phyloP scores from a whole-genome alignment of 345 rosid genomes.

The Corchorus capsularis region DNA sequence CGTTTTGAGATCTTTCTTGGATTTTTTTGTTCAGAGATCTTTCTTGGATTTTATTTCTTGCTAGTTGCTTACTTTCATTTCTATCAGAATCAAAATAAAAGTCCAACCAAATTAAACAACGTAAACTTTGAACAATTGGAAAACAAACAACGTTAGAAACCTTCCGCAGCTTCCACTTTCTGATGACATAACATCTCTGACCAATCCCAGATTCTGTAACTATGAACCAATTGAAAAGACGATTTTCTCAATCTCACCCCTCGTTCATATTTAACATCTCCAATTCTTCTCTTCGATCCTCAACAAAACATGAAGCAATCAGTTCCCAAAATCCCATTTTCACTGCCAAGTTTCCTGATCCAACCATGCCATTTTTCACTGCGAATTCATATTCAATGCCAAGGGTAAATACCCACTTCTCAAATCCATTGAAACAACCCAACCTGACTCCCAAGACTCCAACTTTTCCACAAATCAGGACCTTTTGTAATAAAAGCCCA shows the following conservation, averaged over 20 bases:
- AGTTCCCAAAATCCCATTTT: conserved; percentile 8
- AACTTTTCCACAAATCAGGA: conserved; percentile 23
- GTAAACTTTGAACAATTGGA: too few relatives aligned
- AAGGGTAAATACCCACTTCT: conserved; percentile 17
- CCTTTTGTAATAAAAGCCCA: conserved; percentile 29
- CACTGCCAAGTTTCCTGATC: background rate
- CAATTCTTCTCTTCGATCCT: background rate
- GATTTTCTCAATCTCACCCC: background rate
- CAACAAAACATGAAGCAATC: background rate
- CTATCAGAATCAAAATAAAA: too few relatives aligned
- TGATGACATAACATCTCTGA: background rate
- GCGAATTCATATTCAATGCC: conserved; percentile 5
- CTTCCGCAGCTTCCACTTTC: background rate
- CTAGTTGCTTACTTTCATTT: too few relatives aligned
- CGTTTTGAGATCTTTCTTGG: too few relatives aligned
- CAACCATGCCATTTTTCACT: background rate
- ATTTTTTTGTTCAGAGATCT: too few relatives aligned
- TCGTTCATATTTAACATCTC: background rate
- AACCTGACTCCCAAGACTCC: conserved; percentile 3
- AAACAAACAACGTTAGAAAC: background rate
- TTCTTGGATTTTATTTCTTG: too few relatives aligned
- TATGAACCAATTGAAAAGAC: background rate
- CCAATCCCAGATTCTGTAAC: background rate
- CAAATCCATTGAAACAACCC: conserved; percentile 10
- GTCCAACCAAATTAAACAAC: too few relatives aligned